These are phyloP conservation scores for Neurospora sp. DNA, from an alignment of 495 filamentous ascomycete genomes.

Conservation along the genomic window DNA sequence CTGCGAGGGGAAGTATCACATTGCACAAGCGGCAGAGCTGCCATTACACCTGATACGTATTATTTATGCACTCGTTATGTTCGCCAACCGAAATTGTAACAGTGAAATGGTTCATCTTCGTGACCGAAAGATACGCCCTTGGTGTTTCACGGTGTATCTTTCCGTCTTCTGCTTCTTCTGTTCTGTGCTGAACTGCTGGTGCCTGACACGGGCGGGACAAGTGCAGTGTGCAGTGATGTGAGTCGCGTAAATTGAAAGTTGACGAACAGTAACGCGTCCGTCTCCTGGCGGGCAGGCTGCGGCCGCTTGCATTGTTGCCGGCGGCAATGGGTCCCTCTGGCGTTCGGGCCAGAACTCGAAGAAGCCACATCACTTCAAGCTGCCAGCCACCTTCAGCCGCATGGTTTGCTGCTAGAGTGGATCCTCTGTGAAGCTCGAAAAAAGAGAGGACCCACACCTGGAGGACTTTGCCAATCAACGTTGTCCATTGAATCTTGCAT, in stretches of 20 bases:
- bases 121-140: background rate
- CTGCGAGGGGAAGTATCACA: background rate
- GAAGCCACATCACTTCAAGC: background rate
- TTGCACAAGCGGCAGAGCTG: background rate
- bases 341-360: background rate
- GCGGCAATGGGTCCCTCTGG: background rate
- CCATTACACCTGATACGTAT: background rate
- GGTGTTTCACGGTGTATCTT: background rate
- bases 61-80: background rate
- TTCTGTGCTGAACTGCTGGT: background rate
- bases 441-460: background rate
- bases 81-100: background rate
- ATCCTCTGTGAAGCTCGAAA: background rate
- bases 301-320: background rate
- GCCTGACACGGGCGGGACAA: background rate
- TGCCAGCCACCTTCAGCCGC: background rate
- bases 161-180: background rate
- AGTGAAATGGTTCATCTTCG: background rate
- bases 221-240: background rate
- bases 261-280: conserved; percentile 5
- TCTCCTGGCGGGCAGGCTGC: too few species aligned
- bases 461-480: background rate
- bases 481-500: background rate
- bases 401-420: background rate
- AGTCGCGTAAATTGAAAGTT: conserved; percentile 19